Evolutionary conservation across 2,329 filamentous ascomycete genomes (phyloP).

Genomic region (Trichophyton equinum): DNA sequence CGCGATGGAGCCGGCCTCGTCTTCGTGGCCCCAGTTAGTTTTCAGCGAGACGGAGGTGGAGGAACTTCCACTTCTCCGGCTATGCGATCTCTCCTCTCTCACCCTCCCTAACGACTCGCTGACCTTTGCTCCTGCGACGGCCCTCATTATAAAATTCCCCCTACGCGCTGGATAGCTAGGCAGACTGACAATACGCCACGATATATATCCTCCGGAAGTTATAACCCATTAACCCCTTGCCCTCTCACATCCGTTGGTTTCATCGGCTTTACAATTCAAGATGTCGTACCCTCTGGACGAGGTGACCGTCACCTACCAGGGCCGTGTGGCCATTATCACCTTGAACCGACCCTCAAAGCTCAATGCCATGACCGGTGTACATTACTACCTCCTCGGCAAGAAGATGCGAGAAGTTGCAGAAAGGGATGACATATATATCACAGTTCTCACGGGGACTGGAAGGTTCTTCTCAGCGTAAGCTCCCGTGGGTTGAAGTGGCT

Average conservation of each 20-base stretch:
- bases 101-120: background rate
- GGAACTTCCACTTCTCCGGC: background rate
- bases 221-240: no score
- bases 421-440: slow-evolving; percentile 70
- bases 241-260: background rate
- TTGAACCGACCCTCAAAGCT: slow-evolving; percentile 78
- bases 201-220: background rate
- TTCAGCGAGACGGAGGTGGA: background rate
- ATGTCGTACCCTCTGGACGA: slow-evolving; percentile 20
- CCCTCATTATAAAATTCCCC: background rate
- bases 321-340: slow-evolving; percentile 68
- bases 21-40: background rate
- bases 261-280: background rate
- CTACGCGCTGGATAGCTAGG: no score
- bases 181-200: background rate
- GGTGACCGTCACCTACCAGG: slow-evolving; percentile 51
- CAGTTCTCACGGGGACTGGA: slow-evolving; percentile 70
- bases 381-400: slow-evolving; percentile 66
- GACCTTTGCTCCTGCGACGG: background rate
- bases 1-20: background rate
- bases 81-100: background rate
- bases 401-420: slow-evolving; percentile 64
- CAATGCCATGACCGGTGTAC: slow-evolving; percentile 59
- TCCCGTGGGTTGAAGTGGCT: no score
- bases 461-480: slow-evolving; percentile 72